These are phyloP conservation scores for Bretschneidera sinensis DNA, from an alignment of 345 rosid genomes.

Conservation along the genomic window DNA sequence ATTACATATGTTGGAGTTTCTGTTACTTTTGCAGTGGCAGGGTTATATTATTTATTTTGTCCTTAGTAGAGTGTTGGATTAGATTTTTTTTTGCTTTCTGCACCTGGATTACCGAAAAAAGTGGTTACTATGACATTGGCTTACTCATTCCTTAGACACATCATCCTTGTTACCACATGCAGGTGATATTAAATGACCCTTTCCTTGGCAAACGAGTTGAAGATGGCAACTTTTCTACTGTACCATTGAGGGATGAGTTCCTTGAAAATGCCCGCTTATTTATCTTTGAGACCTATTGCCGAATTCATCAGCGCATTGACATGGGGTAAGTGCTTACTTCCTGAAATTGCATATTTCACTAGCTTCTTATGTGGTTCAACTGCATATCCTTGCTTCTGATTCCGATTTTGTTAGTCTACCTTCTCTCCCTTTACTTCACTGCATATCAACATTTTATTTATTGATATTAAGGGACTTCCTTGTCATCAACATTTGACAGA, in stretches of 20 bases:
- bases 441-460: no score
- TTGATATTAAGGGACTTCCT: no score
- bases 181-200: conserved; percentile 95
- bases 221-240: conserved; percentile 71
- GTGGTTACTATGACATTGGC: background rate
- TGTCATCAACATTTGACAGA: no score
- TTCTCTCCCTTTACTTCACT: no score
- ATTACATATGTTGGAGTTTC: background rate
- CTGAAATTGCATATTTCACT: background rate
- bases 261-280: conserved; percentile 97
- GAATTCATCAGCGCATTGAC: conserved; percentile 91
- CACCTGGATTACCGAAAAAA: no score
- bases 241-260: conserved; percentile 89
- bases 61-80: background rate
- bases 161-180: conserved; percentile 1
- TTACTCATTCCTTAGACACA: background rate
- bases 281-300: conserved; percentile 94
- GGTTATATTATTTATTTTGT: background rate
- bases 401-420: background rate
- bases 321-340: conserved; percentile 52
- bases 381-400: background rate
- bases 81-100: background rate
- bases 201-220: conserved; percentile 93
- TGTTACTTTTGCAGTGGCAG: no score
- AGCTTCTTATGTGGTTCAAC: background rate